A percentile compares a stretch with the other conserved stretches of the same genome.
Evolutionary conservation across 2,329 filamentous ascomycete species (phyloP).

Genomic region (Pestalotiopsis sp.): DNA sequence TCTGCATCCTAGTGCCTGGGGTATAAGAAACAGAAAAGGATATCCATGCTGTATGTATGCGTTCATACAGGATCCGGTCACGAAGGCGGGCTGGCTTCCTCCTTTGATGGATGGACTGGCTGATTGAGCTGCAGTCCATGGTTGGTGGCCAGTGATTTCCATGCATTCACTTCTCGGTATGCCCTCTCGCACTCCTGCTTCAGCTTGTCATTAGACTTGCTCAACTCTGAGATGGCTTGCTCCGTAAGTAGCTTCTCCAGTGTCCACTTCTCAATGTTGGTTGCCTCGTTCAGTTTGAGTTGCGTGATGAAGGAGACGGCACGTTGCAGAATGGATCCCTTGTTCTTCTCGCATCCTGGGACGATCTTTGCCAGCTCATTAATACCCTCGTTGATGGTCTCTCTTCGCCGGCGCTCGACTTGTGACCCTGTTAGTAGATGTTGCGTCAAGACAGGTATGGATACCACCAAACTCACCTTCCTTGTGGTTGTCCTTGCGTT

Average conservation of each 20-base stretch:
- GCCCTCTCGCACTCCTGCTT: constrained; percentile 79
- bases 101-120: constrained; percentile 31
- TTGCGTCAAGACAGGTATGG: background rate
- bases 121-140: constrained; percentile 56
- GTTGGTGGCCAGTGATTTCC: constrained; percentile 71
- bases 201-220: constrained; percentile 83
- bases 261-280: constrained; percentile 94
- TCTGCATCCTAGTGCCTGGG: constrained; percentile 7
- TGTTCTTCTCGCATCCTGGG: constrained; percentile 97
- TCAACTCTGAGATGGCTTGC: constrained; percentile 87
- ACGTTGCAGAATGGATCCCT: constrained; percentile 91
- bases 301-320: constrained; percentile 94
- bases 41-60: background rate
- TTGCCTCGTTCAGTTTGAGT: constrained; percentile 89
- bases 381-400: constrained; percentile 98
- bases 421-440: constrained; percentile 22
- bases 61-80: constrained; percentile 5
- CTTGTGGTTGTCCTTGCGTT: constrained; percentile 97
- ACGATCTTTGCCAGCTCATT: constrained; percentile 98
- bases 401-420: constrained; percentile 95
- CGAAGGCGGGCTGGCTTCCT: constrained; percentile 34
- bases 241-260: constrained; percentile 88
- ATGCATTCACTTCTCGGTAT: constrained; percentile 77
- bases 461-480: constrained; percentile 67
- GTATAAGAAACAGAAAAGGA: constrained; percentile 17